phyloP scores from a whole-genome alignment of 208 protist genomes.

The Plasmodiophora brassicae region DNA sequence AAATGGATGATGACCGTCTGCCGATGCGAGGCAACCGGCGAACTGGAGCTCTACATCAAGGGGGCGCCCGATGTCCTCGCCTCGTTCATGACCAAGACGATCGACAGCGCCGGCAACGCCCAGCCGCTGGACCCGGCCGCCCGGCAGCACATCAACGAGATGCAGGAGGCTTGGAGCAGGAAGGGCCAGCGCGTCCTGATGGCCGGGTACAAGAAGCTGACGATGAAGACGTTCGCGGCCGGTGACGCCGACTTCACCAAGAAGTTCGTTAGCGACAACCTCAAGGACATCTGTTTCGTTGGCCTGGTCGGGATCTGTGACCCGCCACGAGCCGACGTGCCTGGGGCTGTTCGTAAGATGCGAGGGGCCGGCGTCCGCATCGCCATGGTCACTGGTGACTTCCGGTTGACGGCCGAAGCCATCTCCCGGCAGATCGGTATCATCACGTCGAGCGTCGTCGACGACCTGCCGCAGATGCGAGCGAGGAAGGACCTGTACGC shows the following conservation, averaged over 20 bases:
- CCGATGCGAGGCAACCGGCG: not conserved
- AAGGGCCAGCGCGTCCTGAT: conserved; percentile 23
- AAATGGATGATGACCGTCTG: not conserved
- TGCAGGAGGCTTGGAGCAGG: not conserved
- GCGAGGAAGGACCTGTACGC: no score
- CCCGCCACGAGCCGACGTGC: conserved; percentile 71
- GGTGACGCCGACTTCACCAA: not conserved
- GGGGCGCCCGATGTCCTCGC: not conserved
- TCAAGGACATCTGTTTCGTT: conserved; percentile 63
- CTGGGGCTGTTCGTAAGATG: conserved; percentile 63
- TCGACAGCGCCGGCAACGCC: not conserved
- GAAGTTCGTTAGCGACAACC: not conserved
- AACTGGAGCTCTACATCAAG: not conserved
- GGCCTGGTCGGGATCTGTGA: conserved; percentile 75
- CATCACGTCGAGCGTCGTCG: not conserved
- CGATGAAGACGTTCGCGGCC: not conserved
- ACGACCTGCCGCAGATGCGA: not conserved
- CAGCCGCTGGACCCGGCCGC: not conserved
- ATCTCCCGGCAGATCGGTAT: conserved; percentile 60
- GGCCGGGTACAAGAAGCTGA: not conserved
- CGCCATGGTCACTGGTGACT: conserved; percentile 84
- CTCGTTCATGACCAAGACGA: not conserved
- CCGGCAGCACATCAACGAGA: not conserved
- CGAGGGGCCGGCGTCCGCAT: conserved; percentile 73
- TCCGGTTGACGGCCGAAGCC: no score